phyloP scores from a whole-genome alignment of 495 filamentous ascomycete genomes.

The Neurospora sp. region DNA sequence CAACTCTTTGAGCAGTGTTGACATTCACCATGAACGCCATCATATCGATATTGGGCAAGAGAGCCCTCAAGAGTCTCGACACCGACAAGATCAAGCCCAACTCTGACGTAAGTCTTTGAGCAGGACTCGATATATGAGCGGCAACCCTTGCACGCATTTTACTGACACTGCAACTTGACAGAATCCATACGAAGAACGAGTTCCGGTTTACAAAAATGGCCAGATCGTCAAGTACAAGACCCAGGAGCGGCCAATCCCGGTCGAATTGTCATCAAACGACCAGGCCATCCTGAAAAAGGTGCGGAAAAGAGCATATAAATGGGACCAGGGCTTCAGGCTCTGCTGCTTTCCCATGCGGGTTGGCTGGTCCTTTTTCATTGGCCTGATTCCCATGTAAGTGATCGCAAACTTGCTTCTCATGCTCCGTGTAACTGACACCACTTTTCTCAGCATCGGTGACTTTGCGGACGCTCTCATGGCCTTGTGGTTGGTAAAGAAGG shows the following conservation, averaged over 20 bases:
- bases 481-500: conserved; percentile 56
- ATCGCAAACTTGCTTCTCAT: background rate
- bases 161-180: conserved; percentile 7
- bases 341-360: conserved; percentile 67
- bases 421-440: background rate
- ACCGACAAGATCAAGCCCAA: conserved; percentile 64
- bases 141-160: background rate
- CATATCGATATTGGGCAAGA: conserved; percentile 50
- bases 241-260: conserved; percentile 56
- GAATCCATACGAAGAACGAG: conserved; percentile 68
- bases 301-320: conserved; percentile 66
- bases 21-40: conserved; percentile 11
- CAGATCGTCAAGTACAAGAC: conserved; percentile 49
- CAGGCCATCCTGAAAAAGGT: conserved; percentile 67
- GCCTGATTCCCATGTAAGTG: conserved; percentile 65
- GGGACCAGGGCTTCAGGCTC: conserved; percentile 65
- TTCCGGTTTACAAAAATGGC: conserved; percentile 55
- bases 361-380: conserved; percentile 77
- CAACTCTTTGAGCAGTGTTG: background rate
- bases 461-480: conserved; percentile 58
- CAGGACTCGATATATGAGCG: background rate
- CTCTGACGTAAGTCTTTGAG: conserved; percentile 41
- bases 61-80: conserved; percentile 53
- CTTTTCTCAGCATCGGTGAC: conserved; percentile 55
- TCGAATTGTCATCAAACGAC: conserved; percentile 70